Evolutionary conservation across 2,329 filamentous ascomycete genomes (phyloP), one percentile per base, ranked within the genome.

Genomic region (Parastagonospora nodorum): DNA sequence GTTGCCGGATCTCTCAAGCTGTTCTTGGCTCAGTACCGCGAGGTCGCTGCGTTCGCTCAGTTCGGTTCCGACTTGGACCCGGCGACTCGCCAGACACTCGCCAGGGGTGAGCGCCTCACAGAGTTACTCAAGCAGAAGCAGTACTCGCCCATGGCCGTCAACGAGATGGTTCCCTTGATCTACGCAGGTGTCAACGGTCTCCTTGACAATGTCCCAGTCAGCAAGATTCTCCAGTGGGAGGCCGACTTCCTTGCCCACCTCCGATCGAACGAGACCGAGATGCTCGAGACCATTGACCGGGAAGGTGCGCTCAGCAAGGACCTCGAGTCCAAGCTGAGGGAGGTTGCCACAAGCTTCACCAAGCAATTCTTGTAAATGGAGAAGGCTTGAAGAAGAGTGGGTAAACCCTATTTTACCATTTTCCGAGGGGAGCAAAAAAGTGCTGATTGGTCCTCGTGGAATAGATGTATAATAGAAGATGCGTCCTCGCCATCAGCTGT

Each of bases 11-110:
- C 93, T 69, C 85, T 99, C 76, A 99, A 99, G 88, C 92, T 99
- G 72, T 99, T 97, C 92, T 90, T 99, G 89, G 94, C 94, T 73
- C 94, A 99, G 84, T 99, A 99, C 88, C 94, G 94, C 94, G 94
- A 99, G 82, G 94, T 99, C 61, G 94, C 94, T 74, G 94, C 94
- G 71, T 99, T 99, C 82, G 93, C 94, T 72, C 94, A 99, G 83
- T 99, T 99, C 87, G 94, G 94, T 88, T 99, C 94, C 76, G 94
- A 99, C 85, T 84, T 99, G 69, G 94, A 99, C 83, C 94, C 94
- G 71, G 87, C 94, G 68, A 99, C 94, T 80, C 97, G 97, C 88
- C 94, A 97, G 84, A 97, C 93, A 60, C 88, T 99, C 67, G 88
- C 77, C 84, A 92, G 94, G 88, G 94, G 94, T 90, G 93, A 97